Evolutionary conservation across 208 protist species (phyloP), one percentile per base, ranked within the genome.

Genomic region (Acanthamoeba sp.): DNA sequence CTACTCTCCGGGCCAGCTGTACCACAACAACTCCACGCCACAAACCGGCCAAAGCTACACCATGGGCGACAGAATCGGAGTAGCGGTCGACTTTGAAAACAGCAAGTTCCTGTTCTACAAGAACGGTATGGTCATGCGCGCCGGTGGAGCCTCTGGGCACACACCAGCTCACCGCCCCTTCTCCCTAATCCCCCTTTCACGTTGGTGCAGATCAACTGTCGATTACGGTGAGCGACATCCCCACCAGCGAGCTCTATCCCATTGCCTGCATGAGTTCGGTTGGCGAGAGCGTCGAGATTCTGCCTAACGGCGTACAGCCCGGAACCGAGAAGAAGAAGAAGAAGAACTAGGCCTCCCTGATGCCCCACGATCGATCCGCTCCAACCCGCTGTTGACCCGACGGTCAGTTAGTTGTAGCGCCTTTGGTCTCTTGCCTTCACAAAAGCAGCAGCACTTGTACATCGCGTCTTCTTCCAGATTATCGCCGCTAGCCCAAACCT

Each of bases 1-100:
- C 57, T 90, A 90, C 34, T 90, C 84, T 6, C 48, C 55, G 12
- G 84, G 84, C 5, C 84, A 90, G 84, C 48, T 90, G 22, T 90
- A 90, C 36, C 84, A 90, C 84, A 69, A 38, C 84, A 66, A 66
- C 57, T 29, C 18, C 57, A 90, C 84, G 22, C 84, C 84, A 66
- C 55, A 62, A 29, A 71, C 48, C 5, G 84, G 84, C 32, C 84
- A 90, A 34, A 45, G 9, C 36, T 90, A 90, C 29, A 90, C 55
- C 84, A 29, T 69, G 27, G 84, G 84, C 12, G 84, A 90, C 50
- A 59, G 48, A n/a, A 90, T 90, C 29, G 84, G 84, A 12, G 18
- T 90, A 22, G 55, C 57, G 52, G 57, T 90, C 12, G 84, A 90
- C 57, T 90, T 40, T 66, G 84, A 90, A 2, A 45, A 62, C 24